Evolutionary conservation across 179 eudicot genomes (phyloP), one percentile per base, ranked within the genome.

Genomic region (Sideroxylon spinosum): DNA sequence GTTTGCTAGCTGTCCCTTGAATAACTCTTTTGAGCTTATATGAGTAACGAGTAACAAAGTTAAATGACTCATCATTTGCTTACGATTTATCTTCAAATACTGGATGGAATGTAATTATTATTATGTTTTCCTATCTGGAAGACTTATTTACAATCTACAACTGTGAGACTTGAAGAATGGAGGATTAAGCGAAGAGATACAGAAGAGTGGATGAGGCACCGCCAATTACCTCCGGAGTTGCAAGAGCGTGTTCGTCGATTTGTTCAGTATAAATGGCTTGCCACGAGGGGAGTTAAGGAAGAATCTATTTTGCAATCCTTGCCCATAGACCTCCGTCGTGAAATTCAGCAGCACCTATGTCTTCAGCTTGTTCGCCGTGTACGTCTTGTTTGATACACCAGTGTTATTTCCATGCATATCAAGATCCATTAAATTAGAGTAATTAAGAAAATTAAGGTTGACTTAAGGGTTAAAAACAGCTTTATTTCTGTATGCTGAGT

Each of bases 201-300:
- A 0, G 98, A 94, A 71, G 98, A 94, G 60, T 94, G 98, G 98
- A 94, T 94, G 98, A 90, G 89, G 83, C 98, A 91, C 73, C 88
- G 97, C 0, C 98, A 94, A 78, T 80, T 94, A 32, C 97, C 97
- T 71, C 90, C 83, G 4, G 92, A 89, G 13, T 79, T 94, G 68
- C 89, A 92, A 85, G 88, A 91, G 64, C 91, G 98, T 7, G 90
- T 94, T 59, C 91, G 94, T 44, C 87, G 89, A 14, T 94, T 91
- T 80, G 93, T 85, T 77, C 96, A 92, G 50, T 93, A 87, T 75
- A 90, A 88, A 76, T 94, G 98, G 98, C 82, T 89, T 12, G 95
- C 97, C 20, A 93, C 98, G 10, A 83, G 97, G 83, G 98, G 98
- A 67, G 98, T 94, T 16, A 86, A 93, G 25, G 98, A 91, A 82